Percentiles rank a stretch among this genome's conserved stretches.
phyloP scores from a whole-genome alignment of 208 protist species.

The Trichomonas tenax region DNA sequence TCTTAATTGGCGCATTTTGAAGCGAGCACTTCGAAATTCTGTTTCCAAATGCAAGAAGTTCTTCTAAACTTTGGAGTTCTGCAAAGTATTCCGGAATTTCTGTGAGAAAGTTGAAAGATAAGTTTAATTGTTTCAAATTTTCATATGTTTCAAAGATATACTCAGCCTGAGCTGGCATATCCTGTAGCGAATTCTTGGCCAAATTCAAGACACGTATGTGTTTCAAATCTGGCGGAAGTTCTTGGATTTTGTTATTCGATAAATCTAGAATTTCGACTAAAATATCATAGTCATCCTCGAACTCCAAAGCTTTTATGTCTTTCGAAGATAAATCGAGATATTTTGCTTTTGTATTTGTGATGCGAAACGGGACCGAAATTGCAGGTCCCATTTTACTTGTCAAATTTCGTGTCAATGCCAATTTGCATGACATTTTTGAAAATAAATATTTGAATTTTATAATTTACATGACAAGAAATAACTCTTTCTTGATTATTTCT shows the following conservation, averaged over 20 bases:
- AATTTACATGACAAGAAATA: too few relatives aligned
- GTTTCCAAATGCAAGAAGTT: not conserved
- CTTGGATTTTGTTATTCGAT: not conserved
- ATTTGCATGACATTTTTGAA: too few relatives aligned
- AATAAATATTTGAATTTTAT: too few relatives aligned
- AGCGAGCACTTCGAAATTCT: not conserved
- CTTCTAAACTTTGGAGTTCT: not conserved
- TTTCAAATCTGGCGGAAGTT: not conserved
- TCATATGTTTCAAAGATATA: not conserved
- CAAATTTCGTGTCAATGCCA: too few relatives aligned
- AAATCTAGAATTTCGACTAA: not conserved
- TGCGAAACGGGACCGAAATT: not conserved
- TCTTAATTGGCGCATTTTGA: not conserved
- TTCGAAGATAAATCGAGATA: not conserved
- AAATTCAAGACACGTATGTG: not conserved
- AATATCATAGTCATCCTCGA: not conserved
- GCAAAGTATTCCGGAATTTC: not conserved
- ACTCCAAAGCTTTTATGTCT: not conserved
- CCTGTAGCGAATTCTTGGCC: not conserved
- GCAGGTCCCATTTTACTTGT: not conserved
- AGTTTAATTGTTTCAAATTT: not conserved
- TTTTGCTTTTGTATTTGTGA: not conserved
- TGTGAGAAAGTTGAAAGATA: not conserved
- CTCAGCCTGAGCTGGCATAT: not conserved
- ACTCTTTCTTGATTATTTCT: too few relatives aligned